Conservation (phyloP, 108 stramenopile species). For the Phaeodactylum tricornutum region DNA sequence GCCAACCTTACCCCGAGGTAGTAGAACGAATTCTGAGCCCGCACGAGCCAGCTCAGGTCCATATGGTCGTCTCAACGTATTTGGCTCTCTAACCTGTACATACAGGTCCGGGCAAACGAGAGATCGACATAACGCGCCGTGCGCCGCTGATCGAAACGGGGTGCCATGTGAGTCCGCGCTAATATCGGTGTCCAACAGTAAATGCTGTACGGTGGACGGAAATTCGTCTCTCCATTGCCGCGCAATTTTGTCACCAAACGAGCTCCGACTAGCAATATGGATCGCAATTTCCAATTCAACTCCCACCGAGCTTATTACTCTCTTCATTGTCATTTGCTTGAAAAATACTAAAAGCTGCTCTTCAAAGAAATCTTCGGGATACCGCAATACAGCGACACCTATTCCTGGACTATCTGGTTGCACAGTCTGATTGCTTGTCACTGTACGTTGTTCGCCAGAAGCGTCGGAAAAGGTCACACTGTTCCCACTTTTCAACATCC, state of each 20-base stretch:
- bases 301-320: too few species aligned
- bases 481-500: constrained; percentile 70
- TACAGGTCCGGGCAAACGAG: constrained; percentile 3
- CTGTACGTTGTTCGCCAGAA: constrained; percentile 11
- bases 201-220: too few species aligned
- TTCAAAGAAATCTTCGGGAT: too few species aligned
- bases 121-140: not conserved
- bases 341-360: too few species aligned
- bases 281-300: constrained; percentile 47
- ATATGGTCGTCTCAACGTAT: too few species aligned
- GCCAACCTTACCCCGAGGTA: constrained; percentile 3
- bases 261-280: constrained; percentile 20
- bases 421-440: constrained; percentile 58
- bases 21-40: not conserved
- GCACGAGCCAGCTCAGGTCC: not conserved
- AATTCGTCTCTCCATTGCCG: too few species aligned
- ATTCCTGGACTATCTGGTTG: constrained; percentile 49
- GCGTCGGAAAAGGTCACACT: constrained; percentile 51
- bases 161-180: not conserved
- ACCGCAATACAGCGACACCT: constrained; percentile 51
- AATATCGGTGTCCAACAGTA: too few species aligned
- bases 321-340: too few species aligned
- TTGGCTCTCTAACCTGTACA: not conserved
- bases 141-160: constrained; percentile 1
- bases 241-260: constrained; percentile 6